These are phyloP conservation scores for Microstroma glucosiphilum DNA, from an alignment of 1,284 basidiomycete genomes.

Conservation along the genomic window DNA sequence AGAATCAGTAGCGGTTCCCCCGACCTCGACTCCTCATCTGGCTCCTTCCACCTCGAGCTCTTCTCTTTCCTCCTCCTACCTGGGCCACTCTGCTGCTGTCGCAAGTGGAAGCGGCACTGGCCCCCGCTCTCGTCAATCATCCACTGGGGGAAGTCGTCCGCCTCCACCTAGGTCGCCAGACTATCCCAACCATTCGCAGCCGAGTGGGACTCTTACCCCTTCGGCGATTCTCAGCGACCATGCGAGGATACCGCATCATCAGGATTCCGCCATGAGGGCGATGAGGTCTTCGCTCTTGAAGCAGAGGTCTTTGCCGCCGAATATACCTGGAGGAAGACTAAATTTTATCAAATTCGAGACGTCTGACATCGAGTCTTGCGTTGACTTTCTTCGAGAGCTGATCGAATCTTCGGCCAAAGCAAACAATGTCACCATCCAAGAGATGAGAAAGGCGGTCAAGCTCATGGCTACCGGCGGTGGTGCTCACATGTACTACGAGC, in stretches of 20 bases:
- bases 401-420: conserved; percentile 77
- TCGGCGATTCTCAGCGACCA: conserved; percentile 31
- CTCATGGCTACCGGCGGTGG: conserved; percentile 98
- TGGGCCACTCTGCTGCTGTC: conserved; percentile 18
- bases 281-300: conserved; percentile 37
- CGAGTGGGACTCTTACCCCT: conserved; percentile 36
- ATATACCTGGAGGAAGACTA: conserved; percentile 74
- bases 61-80: conserved; percentile 12
- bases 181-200: conserved; percentile 15
- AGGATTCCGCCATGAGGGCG: conserved; percentile 19
- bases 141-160: conserved; percentile 9
- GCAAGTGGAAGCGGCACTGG: conserved; percentile 8
- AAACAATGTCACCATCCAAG: conserved; percentile 80
- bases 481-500: conserved; percentile 85
- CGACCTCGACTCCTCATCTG: not conserved
- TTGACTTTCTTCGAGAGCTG: conserved; percentile 78
- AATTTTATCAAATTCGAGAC: conserved; percentile 99
- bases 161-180: conserved; percentile 5
- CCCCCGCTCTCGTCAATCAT: conserved; percentile 2
- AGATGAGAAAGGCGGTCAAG: conserved; percentile 89
- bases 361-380: conserved; percentile 70
- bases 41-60: not conserved
- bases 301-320: conserved; percentile 38
- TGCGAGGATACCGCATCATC: conserved; percentile 2
- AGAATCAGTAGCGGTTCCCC: too few species aligned